phyloP scores from a whole-genome alignment of 2,329 filamentous ascomycete species.

The Fusarium sp. region DNA sequence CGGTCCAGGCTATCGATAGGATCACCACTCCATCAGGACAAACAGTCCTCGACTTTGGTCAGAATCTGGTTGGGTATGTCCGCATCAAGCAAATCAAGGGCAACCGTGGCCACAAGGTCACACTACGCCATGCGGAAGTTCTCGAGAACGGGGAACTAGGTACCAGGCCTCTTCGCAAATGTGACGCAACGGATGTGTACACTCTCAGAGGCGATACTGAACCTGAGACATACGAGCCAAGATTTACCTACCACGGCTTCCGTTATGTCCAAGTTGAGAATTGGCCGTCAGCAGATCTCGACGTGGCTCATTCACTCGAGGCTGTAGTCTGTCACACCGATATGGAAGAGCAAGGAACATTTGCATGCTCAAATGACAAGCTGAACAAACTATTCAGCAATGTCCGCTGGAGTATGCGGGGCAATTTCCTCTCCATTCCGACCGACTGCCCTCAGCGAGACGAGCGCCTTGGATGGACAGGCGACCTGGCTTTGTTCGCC shows the following conservation, averaged over 20 bases:
- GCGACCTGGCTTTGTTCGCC: constrained; percentile 64
- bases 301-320: constrained; percentile 38
- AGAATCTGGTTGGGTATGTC: constrained; percentile 68
- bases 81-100: constrained; percentile 55
- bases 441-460: constrained; percentile 71
- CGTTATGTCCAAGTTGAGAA: constrained; percentile 64
- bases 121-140: constrained; percentile 67
- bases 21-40: constrained; percentile 58
- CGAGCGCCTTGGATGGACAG: constrained; percentile 67
- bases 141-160: constrained; percentile 63
- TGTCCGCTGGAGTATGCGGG: constrained; percentile 68
- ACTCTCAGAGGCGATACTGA: constrained; percentile 35
- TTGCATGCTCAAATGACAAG: constrained; percentile 64
- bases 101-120: constrained; percentile 57
- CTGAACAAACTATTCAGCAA: constrained; percentile 69
- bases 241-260: constrained; percentile 69
- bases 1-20: constrained; percentile 49
- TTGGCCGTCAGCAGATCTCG: constrained; percentile 53
- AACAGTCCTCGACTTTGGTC: constrained; percentile 66
- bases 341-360: constrained; percentile 64
- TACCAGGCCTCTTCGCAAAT: constrained; percentile 57
- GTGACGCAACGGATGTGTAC: constrained; percentile 66
- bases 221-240: constrained; percentile 54
- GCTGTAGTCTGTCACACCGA: constrained; percentile 64
- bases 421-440: constrained; percentile 69